Conservation (phyloP, 164 flowering plant species). For the Annona cherimola region DNA sequence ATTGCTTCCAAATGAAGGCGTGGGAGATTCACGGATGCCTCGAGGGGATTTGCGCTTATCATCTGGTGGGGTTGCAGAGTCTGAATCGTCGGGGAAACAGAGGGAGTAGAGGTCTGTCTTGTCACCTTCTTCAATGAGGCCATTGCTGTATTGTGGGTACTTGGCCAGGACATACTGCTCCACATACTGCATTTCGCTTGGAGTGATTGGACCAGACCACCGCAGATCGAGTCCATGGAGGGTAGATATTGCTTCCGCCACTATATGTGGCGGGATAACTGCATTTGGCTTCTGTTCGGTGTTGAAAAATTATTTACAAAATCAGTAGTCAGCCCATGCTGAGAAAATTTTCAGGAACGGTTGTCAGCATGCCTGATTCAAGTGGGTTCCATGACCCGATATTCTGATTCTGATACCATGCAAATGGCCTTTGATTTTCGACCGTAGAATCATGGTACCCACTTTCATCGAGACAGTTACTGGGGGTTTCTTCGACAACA, state of each 20-base stretch:
- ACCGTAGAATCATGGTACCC: neutral
- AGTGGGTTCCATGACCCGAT: neutral
- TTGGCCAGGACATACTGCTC: conserved; percentile 71
- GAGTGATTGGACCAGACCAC: conserved; percentile 88
- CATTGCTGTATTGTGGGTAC: conserved; percentile 65
- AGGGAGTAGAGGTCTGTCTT: conserved; percentile 38
- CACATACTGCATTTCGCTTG: conserved; percentile 66
- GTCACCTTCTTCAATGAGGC: conserved; percentile 50
- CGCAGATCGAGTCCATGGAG: conserved; percentile 62
- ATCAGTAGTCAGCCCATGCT: neutral
- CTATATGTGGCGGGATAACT: conserved; percentile 67
- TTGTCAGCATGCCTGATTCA: neutral
- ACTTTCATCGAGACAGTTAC: neutral
- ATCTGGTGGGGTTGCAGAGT: conserved; percentile 34
- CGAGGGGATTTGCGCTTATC: conserved; percentile 58
- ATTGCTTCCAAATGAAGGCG: conserved; percentile 37
- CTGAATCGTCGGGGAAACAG: conserved; percentile 44
- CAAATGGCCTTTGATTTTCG: too few relatives aligned
- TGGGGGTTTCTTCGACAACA: neutral
- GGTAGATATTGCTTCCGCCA: conserved; percentile 84
- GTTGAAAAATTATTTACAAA: neutral
- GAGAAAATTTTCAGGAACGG: neutral
- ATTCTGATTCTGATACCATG: too few relatives aligned
- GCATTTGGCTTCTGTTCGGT: conserved; percentile 52
- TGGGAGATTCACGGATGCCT: conserved; percentile 26